phyloP scores from a whole-genome alignment of 805 yeast genomes.

The Komagataella phaffii region DNA sequence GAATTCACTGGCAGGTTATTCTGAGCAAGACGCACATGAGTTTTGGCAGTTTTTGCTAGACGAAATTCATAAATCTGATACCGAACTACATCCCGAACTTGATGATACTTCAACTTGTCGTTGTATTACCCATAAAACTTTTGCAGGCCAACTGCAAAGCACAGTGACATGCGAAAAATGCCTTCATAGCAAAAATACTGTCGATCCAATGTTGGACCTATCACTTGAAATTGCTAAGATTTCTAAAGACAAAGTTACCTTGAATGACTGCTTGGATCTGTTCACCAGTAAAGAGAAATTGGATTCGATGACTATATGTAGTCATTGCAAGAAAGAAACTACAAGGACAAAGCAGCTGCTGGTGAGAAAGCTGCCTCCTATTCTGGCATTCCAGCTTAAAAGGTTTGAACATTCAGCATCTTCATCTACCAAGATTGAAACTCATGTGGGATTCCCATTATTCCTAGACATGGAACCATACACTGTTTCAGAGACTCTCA shows the following conservation, averaged over 20 bases:
- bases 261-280: conserved; percentile 57
- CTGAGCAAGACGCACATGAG: conserved; percentile 98
- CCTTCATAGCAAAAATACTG: conserved; percentile 44
- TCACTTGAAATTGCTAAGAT: conserved; percentile 52
- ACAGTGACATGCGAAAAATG: conserved; percentile 67
- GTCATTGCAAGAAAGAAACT: conserved; percentile 45
- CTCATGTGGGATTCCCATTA: conserved; percentile 59
- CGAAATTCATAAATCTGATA: conserved; percentile 54
- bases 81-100: conserved; percentile 4
- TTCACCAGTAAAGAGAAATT: conserved; percentile 71
- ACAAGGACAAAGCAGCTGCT: conserved; percentile 62
- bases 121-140: conserved; percentile 74
- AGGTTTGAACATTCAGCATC: conserved; percentile 51
- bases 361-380: conserved; percentile 59
- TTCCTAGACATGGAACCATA: conserved; percentile 62
- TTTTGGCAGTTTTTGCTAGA: conserved; percentile 87
- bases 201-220: conserved; percentile 84
- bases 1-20: conserved; percentile 81
- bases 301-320: conserved; percentile 64
- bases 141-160: conserved; percentile 74
- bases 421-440: conserved; percentile 59
- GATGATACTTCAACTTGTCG: conserved; percentile 26
- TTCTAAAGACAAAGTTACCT: conserved; percentile 13
- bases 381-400: conserved; percentile 75
- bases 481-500: conserved; percentile 9